Evolutionary conservation across 768 basidiomycete species (phyloP), one percentile per base, ranked within the genome.

Genomic region (Ramaria sp.): DNA sequence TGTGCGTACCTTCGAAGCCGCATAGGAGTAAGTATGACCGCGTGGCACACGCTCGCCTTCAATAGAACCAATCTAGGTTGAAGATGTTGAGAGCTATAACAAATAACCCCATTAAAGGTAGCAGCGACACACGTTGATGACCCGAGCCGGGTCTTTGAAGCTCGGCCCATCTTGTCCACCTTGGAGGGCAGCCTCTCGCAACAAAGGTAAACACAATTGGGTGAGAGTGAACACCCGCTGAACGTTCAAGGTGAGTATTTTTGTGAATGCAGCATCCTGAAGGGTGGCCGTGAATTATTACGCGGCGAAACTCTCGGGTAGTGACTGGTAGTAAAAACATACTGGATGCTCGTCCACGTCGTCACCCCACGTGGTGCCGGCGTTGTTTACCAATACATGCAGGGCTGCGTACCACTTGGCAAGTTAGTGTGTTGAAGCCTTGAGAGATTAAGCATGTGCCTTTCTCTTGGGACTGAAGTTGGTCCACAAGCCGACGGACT

Each of bases 11-110:
- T 86, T 86, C n/a, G 78, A 78, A 3, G 81, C 77, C 33, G 80
- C 76, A 63, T 85, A 84, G 0, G 82, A 80, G 59, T 81, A 84
- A 1, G 83, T 84, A 60, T 85, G 81, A 57, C 78, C 73, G 22
- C 71, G 67, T 1, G 81, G 80, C 4, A 82, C 75, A 19, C 64
- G 62, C 3, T 77, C 61, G 10, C 78, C 83, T 63, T 85, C 84
- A 38, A 85, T 75, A 15, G 79, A 83, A 34, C 77, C 84, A 61
- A 79, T 84, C 81, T 84, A 58, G 11, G 39, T n/a, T 43, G 34
- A 37, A 37, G 10, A 33, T 48, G 47, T 7, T 24, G 24, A 39
- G 7, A 37, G n/a, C 7, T 22, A 31, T 48, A 22, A 27, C 13
- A 9, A 42, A 3, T 22, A 22, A 22, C 22, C 2, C 13, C 46